phyloP scores from a whole-genome alignment of 208 protist species.

The Crithidia acanthocephali region DNA sequence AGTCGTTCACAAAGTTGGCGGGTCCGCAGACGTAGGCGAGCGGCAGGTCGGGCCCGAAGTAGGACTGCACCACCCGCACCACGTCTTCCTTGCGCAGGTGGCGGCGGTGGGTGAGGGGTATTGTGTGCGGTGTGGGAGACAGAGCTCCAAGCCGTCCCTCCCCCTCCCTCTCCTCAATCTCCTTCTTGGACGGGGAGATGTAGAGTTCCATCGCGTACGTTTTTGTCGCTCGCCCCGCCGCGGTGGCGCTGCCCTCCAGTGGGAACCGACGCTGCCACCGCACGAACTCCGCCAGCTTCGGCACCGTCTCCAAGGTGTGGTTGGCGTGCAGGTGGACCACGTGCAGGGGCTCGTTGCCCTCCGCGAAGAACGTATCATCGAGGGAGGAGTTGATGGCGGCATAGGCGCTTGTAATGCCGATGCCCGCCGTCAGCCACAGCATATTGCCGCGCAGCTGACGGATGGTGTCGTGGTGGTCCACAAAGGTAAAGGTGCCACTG shows the following conservation, averaged over 20 bases:
- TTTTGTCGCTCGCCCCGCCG: slow-evolving; percentile 10
- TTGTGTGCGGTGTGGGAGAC: not conserved
- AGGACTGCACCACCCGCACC: slow-evolving; percentile 31
- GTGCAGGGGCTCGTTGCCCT: slow-evolving; percentile 43
- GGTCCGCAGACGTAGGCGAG: slow-evolving; percentile 79
- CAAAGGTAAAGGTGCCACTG: slow-evolving; percentile 73
- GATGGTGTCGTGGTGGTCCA: slow-evolving; percentile 53
- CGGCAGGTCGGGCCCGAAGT: slow-evolving; percentile 45
- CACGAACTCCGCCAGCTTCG: slow-evolving; percentile 50
- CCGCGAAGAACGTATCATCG: slow-evolving; percentile 32
- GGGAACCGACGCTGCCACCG: slow-evolving; percentile 44
- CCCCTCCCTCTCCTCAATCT: not conserved
- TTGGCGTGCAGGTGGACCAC: slow-evolving; percentile 87
- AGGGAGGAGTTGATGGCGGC: slow-evolving; percentile 56
- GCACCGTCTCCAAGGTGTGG: slow-evolving; percentile 42
- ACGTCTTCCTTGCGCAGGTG: slow-evolving; percentile 48
- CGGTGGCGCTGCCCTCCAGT: not conserved
- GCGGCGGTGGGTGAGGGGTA: slow-evolving; percentile 37
- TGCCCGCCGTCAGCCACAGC: slow-evolving; percentile 77
- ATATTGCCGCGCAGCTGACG: slow-evolving; percentile 48
- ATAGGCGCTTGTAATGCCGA: slow-evolving; percentile 73
- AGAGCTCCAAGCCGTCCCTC: not conserved
- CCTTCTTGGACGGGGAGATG: slow-evolving; percentile 10
- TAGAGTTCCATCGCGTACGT: slow-evolving; percentile 37
- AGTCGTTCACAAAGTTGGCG: slow-evolving; percentile 49